phyloP scores from a whole-genome alignment of 2,329 filamentous ascomycete genomes.

The Thelonectria discophora region DNA sequence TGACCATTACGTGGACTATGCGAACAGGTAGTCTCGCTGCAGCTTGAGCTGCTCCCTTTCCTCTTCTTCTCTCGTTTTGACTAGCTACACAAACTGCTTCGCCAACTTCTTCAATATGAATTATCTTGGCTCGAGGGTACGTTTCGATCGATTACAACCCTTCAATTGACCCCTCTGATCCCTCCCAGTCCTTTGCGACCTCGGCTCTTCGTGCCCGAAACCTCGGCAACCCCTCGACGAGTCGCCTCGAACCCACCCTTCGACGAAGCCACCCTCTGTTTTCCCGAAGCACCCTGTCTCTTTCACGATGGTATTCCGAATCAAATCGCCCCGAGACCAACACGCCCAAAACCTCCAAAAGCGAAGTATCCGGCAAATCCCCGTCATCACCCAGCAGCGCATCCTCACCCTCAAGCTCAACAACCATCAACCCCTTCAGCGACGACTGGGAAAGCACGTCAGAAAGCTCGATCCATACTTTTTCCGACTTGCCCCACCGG shows the following conservation, averaged over 20 bases:
- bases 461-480: constrained; percentile 54
- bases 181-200: constrained; percentile 28
- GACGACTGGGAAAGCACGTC: constrained; percentile 56
- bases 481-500: constrained; percentile 56
- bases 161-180: constrained; percentile 21
- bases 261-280: constrained; percentile 21
- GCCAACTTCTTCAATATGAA: constrained; percentile 28
- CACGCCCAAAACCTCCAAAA: constrained; percentile 21
- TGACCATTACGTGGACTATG: constrained; percentile 23
- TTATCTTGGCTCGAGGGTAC: constrained; percentile 39
- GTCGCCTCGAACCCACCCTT: constrained; percentile 19
- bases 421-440: constrained; percentile 48
- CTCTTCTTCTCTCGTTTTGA: constrained; percentile 4
- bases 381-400: constrained; percentile 25
- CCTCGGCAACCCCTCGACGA: constrained; percentile 30
- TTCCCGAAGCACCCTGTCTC: constrained; percentile 1
- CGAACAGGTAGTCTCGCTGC: constrained; percentile 28
- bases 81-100: constrained; percentile 2
- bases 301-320: constrained; percentile 36
- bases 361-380: constrained; percentile 21
- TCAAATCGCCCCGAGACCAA: constrained; percentile 21
- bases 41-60: constrained; percentile 31
- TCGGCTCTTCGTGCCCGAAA: constrained; percentile 32
- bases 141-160: background rate
- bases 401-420: constrained; percentile 35